Evolutionary conservation across 108 stramenopile species (phyloP).

Genomic region (Nitzschia palea): DNA sequence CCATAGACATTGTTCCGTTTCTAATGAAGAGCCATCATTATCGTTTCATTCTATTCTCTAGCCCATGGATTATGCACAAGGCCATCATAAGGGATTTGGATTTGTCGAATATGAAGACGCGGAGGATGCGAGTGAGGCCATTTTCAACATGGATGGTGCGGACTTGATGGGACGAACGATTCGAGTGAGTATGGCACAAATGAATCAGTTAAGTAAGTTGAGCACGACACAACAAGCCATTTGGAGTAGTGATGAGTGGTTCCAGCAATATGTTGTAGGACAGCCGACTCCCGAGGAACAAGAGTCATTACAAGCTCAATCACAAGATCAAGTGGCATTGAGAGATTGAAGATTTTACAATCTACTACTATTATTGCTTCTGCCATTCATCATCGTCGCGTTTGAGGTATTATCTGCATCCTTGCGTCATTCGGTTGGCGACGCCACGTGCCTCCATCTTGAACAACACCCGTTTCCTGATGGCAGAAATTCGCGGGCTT

Average conservation of each 20-base stretch:
- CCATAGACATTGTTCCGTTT: too few species aligned
- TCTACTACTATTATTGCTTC: too few species aligned
- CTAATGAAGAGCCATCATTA: too few species aligned
- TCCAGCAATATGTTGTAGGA: constrained; percentile 38
- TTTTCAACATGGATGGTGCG: constrained; percentile 95
- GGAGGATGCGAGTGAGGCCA: constrained; percentile 86
- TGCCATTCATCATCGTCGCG: too few species aligned
- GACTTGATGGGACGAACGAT: constrained; percentile 88
- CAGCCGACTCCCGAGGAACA: constrained; percentile 16
- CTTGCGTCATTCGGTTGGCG: too few species aligned
- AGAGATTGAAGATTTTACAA: not conserved
- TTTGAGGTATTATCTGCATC: too few species aligned
- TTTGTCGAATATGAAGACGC: constrained; percentile 92
- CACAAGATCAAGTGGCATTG: constrained; percentile 12
- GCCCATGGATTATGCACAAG: constrained; percentile 79
- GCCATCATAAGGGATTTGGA: constrained; percentile 86
- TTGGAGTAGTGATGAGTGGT: constrained; percentile 84
- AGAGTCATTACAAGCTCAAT: constrained; percentile 2
- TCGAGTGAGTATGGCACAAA: constrained; percentile 82
- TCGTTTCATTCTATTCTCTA: constrained; percentile 6
- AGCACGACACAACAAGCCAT: constrained; percentile 76
- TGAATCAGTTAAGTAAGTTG: constrained; percentile 57
- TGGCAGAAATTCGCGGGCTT: too few species aligned
- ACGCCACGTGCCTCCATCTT: too few species aligned
- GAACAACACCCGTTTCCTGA: too few species aligned